Evolutionary conservation across 495 filamentous ascomycete species (phyloP).

Genomic region (Filosporella fistucella): DNA sequence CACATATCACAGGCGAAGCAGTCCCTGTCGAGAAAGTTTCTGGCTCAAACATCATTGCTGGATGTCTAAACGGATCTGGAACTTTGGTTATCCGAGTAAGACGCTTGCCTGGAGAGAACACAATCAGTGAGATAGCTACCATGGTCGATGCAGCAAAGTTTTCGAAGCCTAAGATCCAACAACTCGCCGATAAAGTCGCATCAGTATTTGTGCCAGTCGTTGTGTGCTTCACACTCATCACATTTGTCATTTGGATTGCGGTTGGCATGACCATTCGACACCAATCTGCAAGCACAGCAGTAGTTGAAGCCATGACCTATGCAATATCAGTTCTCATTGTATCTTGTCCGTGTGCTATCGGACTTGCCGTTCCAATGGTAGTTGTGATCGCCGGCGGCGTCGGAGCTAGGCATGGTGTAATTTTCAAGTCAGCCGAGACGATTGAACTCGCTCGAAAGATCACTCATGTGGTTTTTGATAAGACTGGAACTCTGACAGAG

Average conservation of each 20-base stretch:
- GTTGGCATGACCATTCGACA: constrained; percentile 46
- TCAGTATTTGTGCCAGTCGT: constrained; percentile 63
- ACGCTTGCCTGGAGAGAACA: constrained; percentile 65
- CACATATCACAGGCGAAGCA: constrained; percentile 71
- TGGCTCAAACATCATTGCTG: constrained; percentile 54
- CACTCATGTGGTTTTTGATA: constrained; percentile 75
- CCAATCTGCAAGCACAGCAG: constrained; percentile 38
- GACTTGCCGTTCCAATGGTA: constrained; percentile 79
- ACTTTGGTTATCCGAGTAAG: constrained; percentile 50
- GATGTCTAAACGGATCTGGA: constrained; percentile 61
- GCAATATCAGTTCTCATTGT: constrained; percentile 70
- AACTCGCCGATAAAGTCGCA: constrained; percentile 64
- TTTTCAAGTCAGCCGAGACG: constrained; percentile 62
- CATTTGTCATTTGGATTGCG: constrained; percentile 49
- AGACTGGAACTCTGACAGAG: constrained; percentile 73
- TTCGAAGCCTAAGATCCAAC: constrained; percentile 65
- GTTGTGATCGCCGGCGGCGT: constrained; percentile 66
- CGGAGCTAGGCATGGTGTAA: constrained; percentile 61
- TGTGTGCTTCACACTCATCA: constrained; percentile 45
- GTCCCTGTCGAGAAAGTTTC: constrained; percentile 48
- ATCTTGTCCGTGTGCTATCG: constrained; percentile 80
- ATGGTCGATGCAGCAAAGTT: constrained; percentile 71
- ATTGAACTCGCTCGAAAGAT: constrained; percentile 60
- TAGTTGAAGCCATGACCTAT: constrained; percentile 64
- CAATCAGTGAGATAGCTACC: constrained; percentile 59